Percentiles rank a stretch among this genome's conserved stretches.
phyloP scores from a whole-genome alignment of 768 basidiomycete genomes.

The Daedalea quercina region DNA sequence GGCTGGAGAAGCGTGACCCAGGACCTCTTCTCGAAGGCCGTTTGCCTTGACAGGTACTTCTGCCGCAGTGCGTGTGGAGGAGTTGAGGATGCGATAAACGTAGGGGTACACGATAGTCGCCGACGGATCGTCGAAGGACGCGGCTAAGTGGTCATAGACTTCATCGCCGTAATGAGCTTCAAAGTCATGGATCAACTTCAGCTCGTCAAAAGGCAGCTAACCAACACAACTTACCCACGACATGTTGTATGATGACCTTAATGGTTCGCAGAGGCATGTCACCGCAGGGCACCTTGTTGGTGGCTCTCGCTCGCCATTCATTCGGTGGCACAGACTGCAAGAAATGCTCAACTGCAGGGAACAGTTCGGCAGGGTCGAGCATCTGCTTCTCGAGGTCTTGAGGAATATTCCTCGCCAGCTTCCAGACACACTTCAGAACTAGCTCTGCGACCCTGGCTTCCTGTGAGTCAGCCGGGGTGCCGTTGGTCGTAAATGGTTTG shows the following conservation, averaged over 20 bases:
- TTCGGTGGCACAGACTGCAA: constrained; percentile 90
- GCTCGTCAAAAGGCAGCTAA: constrained; percentile 2
- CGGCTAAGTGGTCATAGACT: constrained; percentile 85
- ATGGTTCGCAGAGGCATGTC: constrained; percentile 98
- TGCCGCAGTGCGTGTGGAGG: constrained; percentile 40
- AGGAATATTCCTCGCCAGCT: constrained; percentile 89
- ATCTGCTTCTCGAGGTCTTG: constrained; percentile 78
- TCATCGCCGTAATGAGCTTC: constrained; percentile 80
- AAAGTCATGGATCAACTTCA: constrained; percentile 12
- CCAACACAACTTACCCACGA: constrained; percentile 79
- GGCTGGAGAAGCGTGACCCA: constrained; percentile 31
- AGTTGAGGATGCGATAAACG: constrained; percentile 86
- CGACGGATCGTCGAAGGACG: constrained; percentile 92
- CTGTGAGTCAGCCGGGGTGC: constrained; percentile 66
- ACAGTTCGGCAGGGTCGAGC: constrained; percentile 82
- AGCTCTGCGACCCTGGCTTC: constrained; percentile 89
- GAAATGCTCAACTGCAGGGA: constrained; percentile 92
- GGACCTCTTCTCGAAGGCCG: constrained; percentile 26
- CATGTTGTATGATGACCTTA: constrained; percentile 96
- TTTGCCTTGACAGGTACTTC: constrained; percentile 26
- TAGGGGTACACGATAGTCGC: constrained; percentile 97
- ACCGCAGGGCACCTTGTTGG: constrained; percentile 87
- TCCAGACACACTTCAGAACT: constrained; percentile 96
- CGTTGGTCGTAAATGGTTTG: constrained; percentile 75
- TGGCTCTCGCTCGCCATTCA: constrained; percentile 90